Evolutionary conservation across 306 rosid genomes (phyloP), one percentile per base, ranked within the genome.

Genomic region (Quercus alba): DNA sequence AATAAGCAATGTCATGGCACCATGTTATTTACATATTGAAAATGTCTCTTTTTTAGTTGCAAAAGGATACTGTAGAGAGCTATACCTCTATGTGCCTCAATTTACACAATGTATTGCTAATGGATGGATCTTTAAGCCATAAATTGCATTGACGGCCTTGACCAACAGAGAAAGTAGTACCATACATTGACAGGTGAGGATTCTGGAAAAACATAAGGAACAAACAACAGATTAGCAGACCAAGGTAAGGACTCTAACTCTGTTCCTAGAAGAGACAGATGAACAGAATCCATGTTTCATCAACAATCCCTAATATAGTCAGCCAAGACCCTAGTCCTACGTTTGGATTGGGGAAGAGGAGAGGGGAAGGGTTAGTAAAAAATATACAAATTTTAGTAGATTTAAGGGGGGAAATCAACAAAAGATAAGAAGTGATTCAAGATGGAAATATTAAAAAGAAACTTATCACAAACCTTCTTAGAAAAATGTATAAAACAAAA

Each of bases 41-140:
- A 72, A 70, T 46, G 26, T 54, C 75, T 74, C 28, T 18, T 30
- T 23, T 41, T 44, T 44, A 52, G 68, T 70, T 61, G 17, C 81
- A 71, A 81, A 78, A 72, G 54, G 82, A 19, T 57, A 56, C 33
- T 38, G 56, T 73, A 63, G 78, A 62, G 63, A 73, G 52, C 19
- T 71, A 74, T 90, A 93, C 99, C 99, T 96, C 92, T 70, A 84
- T 84, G 74, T 85, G 89, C 88, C 87, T 92, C 93, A 96, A 88
- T 79, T 82, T 90, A 90, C 99, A 96, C 86, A 96, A 77, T 62
- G 81, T 74, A 76, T 75, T 78, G 85, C 98, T 86, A 56, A 87
- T 73, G 68, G 87, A 76, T 56, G 88, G 86, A 77, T 96, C 99
- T 79, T 91, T 91, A 77, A 96, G 85, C 49, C 89, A 81, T 83